phyloP scores from a whole-genome alignment of 371 early-diverging fungal species.

The Lichtheimia hyalospora region DNA sequence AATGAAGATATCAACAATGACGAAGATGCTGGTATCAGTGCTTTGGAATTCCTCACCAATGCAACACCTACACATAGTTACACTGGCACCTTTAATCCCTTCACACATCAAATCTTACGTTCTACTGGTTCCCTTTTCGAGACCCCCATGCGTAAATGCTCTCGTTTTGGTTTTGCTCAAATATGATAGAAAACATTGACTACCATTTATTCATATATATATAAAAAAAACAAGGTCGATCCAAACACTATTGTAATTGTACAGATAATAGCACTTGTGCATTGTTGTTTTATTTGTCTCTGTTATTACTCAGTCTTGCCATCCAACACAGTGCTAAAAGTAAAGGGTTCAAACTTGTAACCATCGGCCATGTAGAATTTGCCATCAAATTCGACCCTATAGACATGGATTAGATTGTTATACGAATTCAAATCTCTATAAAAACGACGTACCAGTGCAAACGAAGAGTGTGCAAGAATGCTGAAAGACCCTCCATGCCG shows the following conservation, averaged over 20 bases:
- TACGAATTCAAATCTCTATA: background rate
- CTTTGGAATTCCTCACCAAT: constrained; percentile 37
- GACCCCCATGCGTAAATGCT: constrained; percentile 41
- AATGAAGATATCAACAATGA: constrained; percentile 3
- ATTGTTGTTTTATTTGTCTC: constrained; percentile 12
- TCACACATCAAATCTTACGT: constrained; percentile 38
- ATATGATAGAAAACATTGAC: constrained; percentile 30
- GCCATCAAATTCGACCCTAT: constrained; percentile 96
- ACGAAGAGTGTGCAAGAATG: constrained; percentile 99
- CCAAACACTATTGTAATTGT: constrained; percentile 30
- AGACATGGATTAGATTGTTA: background rate
- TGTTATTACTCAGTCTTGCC: constrained; percentile 10
- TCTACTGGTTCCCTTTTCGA: constrained; percentile 28
- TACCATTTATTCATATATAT: constrained; percentile 36
- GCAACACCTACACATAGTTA: constrained; percentile 35
- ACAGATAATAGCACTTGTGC: constrained; percentile 41
- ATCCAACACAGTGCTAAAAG: constrained; percentile 33
- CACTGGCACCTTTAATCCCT: constrained; percentile 45
- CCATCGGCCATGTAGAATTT: constrained; percentile 89
- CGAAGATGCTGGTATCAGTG: constrained; percentile 16
- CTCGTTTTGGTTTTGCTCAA: constrained; percentile 53
- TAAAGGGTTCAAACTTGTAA: constrained; percentile 49
- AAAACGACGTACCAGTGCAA: constrained; percentile 86
- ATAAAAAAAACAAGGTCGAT: constrained; percentile 29
- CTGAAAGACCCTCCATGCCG: constrained; percentile 98